phyloP scores from a whole-genome alignment of 805 yeast species.

The Yarrowia sp. region DNA sequence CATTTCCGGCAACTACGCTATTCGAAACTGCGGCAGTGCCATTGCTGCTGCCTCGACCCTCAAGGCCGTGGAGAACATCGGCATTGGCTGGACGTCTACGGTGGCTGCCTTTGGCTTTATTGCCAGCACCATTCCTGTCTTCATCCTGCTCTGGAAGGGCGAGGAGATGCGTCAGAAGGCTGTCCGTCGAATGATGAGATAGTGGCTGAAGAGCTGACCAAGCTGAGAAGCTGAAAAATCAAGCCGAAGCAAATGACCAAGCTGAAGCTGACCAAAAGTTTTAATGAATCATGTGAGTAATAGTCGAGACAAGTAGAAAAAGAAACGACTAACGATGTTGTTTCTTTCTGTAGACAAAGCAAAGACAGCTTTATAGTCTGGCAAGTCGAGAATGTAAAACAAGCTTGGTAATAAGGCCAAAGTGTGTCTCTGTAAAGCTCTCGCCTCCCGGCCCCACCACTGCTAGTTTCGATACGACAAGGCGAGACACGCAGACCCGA shows the following conservation, averaged over 20 bases:
- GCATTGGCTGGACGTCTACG: conserved; percentile 65
- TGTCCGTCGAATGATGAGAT: conserved; percentile 26
- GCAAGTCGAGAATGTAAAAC: conserved; percentile 1
- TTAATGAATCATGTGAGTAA: conserved; percentile 19
- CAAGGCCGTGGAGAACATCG: conserved; percentile 56
- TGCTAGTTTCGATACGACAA: neutral
- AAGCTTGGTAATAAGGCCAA: conserved; percentile 4
- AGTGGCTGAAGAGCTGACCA: neutral
- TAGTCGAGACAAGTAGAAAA: neutral
- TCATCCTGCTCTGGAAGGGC: conserved; percentile 38
- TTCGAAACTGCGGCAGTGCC: conserved; percentile 60
- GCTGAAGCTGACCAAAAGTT: too few relatives aligned
- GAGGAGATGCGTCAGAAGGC: conserved; percentile 36
- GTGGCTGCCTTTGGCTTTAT: conserved; percentile 55
- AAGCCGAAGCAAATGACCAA: too few relatives aligned
- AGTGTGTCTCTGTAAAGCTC: neutral
- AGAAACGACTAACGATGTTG: neutral
- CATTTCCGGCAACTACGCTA: conserved; percentile 60
- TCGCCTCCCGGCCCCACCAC: neutral
- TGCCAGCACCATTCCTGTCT: conserved; percentile 25
- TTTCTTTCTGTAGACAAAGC: neutral
- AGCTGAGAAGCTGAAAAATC: neutral
- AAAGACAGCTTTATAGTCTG: neutral
- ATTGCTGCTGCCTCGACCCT: conserved; percentile 60
- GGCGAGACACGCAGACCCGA: neutral